Base-by-base conservation (phyloP, 2,329 filamentous ascomycete genomes). In the Dothideomycetes sp. region DNA sequence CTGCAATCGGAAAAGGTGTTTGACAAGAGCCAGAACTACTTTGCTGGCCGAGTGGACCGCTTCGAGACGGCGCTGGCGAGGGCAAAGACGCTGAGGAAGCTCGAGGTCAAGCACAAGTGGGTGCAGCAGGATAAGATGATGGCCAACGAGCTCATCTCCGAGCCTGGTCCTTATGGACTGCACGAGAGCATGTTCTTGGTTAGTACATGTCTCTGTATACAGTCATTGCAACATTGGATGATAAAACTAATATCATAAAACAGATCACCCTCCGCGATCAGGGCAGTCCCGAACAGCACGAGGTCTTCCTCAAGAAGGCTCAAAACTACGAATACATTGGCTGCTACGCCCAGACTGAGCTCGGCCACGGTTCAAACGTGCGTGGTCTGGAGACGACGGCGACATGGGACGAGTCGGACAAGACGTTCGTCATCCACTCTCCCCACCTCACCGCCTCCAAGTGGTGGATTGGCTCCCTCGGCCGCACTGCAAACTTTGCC, bases 401-500 rank as follows among this genome's bases (percentile, higher is more conserved):
- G 1, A 84, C 76, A 0, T 87, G 81, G 81, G 80, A 84, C 52
- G 64, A 74, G 0, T 65, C 77, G 4, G 79, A 84, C 59, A 81
- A 84, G 68, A 84, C 77, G 3, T 87, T 88, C 52, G 79, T 69
- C 11, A 68, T 88, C 27, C 77, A 87, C 59, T 84, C 80, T 1
- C 83, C 83, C 8, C 69, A 76, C 45, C 66, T 87, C 41, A 87
- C 83, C 2, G 74, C 82, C 0, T 81, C 79, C 24, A 89, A 89
- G 56, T 89, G 82, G 82, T 88, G 84, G 84, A 86, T 86, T 50
- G 84, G 84, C 2, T 83, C 81, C 9, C 69, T 88, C 3, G 84
- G 83, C 37, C 72, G 80, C 50, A 79, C 79, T 3, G 83, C 84
- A 33, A 88, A 84, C 55, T 72, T 85, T 53, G 83, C 83, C 1